Conservation (phyloP, 768 basidiomycete species). For the Coprinopsis sp. region DNA sequence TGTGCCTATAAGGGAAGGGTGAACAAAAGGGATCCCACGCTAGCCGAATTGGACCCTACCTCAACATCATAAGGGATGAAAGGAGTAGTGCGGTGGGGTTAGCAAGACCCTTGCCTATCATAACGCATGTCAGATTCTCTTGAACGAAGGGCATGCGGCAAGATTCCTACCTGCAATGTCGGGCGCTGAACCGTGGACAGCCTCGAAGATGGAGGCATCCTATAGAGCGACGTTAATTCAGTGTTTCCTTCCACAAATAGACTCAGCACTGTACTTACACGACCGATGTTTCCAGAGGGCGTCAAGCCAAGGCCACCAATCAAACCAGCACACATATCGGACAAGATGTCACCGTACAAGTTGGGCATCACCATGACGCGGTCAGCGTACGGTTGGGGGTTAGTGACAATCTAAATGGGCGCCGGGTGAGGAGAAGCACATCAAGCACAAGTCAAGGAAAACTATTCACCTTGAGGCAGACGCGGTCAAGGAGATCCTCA, state of each 20-base stretch:
- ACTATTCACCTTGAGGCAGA: constrained; percentile 75
- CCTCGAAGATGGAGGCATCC: constrained; percentile 99
- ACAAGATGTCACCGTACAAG: constrained; percentile 91
- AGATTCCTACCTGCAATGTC: constrained; percentile 81
- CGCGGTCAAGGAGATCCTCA: constrained; percentile 95
- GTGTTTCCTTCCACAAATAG: constrained; percentile 11
- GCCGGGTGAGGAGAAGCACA: constrained; percentile 5
- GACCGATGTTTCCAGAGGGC: constrained; percentile 96
- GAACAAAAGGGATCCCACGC: constrained; percentile 10
- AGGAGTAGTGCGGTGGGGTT: constrained; percentile 99
- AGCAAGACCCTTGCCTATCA: constrained; percentile 79
- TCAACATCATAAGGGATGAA: constrained; percentile 96
- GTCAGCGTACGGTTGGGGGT: constrained; percentile 90
- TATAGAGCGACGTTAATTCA: constrained; percentile 27
- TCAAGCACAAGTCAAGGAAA: not conserved
- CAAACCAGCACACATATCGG: constrained; percentile 97
- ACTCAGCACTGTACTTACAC: constrained; percentile 43
- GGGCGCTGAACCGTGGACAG: constrained; percentile 98
- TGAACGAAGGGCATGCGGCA: not conserved
- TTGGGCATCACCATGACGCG: constrained; percentile 99
- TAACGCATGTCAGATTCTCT: constrained; percentile 8
- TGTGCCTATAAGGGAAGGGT: constrained; percentile 57
- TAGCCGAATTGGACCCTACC: constrained; percentile 43
- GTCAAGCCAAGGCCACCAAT: constrained; percentile 98
- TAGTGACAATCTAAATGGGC: constrained; percentile 93